Evolutionary conservation across 176 grass and related monocot genomes (phyloP).

Genomic region (Phoenix roebelenii): DNA sequence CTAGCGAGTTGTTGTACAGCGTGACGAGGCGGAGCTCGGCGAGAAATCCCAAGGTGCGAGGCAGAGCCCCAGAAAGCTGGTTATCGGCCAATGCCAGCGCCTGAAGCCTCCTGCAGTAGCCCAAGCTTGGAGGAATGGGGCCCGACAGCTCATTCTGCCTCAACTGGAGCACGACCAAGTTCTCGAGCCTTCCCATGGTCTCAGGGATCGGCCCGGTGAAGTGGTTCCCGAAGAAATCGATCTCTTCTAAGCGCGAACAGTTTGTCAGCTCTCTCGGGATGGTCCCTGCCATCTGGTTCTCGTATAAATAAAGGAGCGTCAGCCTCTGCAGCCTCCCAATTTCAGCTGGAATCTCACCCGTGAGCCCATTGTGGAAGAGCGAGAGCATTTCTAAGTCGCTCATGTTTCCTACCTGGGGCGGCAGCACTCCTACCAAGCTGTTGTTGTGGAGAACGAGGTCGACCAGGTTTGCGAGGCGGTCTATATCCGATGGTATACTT

Average conservation of each 20-base stretch:
- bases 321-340: constrained; percentile 58
- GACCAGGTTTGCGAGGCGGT: constrained; percentile 38
- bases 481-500: constrained; percentile 34
- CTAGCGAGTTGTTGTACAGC: constrained; percentile 90
- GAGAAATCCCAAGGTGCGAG: constrained; percentile 43
- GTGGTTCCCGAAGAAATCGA: constrained; percentile 91
- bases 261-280: constrained; percentile 62
- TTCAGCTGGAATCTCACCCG: constrained; percentile 44
- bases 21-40: constrained; percentile 51
- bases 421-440: constrained; percentile 51
- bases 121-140: constrained; percentile 59
- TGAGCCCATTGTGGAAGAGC: constrained; percentile 76
- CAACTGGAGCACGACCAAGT: constrained; percentile 70
- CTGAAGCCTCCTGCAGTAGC: constrained; percentile 58
- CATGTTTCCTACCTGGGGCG: constrained; percentile 49
- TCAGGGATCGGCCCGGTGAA: constrained; percentile 56
- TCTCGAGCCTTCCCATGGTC: constrained; percentile 61
- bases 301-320: constrained; percentile 61
- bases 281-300: constrained; percentile 76
- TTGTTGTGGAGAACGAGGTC: constrained; percentile 90
- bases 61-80: constrained; percentile 49
- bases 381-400: constrained; percentile 71
- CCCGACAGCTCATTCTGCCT: constrained; percentile 85
- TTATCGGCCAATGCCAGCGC: constrained; percentile 79
- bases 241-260: constrained; percentile 74